A percentile compares a stretch with the other conserved stretches of the same genome.
Evolutionary conservation across 495 filamentous ascomycete species (phyloP).

Genomic region (Saxophila tyrrhenica): DNA sequence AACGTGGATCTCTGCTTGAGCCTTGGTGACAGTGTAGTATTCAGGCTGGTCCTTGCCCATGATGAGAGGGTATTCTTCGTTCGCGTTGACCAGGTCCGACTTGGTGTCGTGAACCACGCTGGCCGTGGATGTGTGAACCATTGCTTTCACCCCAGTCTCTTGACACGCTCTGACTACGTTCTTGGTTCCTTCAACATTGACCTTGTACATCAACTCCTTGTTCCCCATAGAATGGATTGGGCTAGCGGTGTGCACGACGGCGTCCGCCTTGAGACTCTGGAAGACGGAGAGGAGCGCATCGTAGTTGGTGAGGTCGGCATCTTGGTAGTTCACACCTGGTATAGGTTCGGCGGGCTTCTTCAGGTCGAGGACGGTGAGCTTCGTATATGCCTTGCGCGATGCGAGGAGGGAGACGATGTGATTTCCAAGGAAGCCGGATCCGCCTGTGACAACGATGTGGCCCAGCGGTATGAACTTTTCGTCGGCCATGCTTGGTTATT

Average conservation of each 20-base stretch:
- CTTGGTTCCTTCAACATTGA: constrained; percentile 86
- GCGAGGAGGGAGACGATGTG: constrained; percentile 41
- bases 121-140: constrained; percentile 90
- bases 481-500: constrained; percentile 1
- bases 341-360: constrained; percentile 47
- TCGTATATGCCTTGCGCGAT: constrained; percentile 37
- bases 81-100: constrained; percentile 74
- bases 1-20: constrained; percentile 74
- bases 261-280: constrained; percentile 59
- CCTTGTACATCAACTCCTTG: constrained; percentile 59
- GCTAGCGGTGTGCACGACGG: constrained; percentile 86
- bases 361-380: constrained; percentile 78
- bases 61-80: constrained; percentile 77
- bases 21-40: constrained; percentile 68
- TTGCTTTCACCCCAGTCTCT: constrained; percentile 68
- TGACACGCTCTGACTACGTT: constrained; percentile 65
- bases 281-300: constrained; percentile 55
- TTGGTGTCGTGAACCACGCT: constrained; percentile 75
- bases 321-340: constrained; percentile 63
- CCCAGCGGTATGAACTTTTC: constrained; percentile 21
- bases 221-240: constrained; percentile 18
- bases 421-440: constrained; percentile 43
- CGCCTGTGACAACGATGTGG: constrained; percentile 40
- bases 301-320: constrained; percentile 73
- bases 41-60: constrained; percentile 60